A percentile compares a stretch with the other conserved stretches of the same genome.
Evolutionary conservation across 78 protist species (phyloP).

Genomic region (Dictyostelium discoideum): dicty_2.7 NC_007088.5:6959001-6959500

Average conservation of each 20-base stretch:
- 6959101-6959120: constrained; percentile 71
- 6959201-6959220: constrained; percentile 27
- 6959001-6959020: background rate
- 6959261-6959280: constrained; percentile 43
- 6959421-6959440: constrained; percentile 23
- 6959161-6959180: constrained; percentile 59
- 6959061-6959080: background rate
- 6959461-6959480: constrained; percentile 75
- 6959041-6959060: background rate
- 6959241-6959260: constrained; percentile 58
- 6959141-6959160: constrained; percentile 11
- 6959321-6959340: constrained; percentile 56
- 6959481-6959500: constrained; percentile 68
- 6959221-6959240: constrained; percentile 66
- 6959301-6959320: constrained; percentile 69
- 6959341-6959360: constrained; percentile 76
- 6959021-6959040: background rate
- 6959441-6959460: constrained; percentile 68
- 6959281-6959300: constrained; percentile 41
- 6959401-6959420: constrained; percentile 73
- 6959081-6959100: constrained; percentile 7
- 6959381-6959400: constrained; percentile 7
- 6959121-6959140: constrained; percentile 13
- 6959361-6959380: constrained; percentile 65
- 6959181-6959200: constrained; percentile 47